These are phyloP conservation scores for Ustilago nuda DNA, from an alignment of 1,284 basidiomycete genomes.

Conservation along the genomic window DNA sequence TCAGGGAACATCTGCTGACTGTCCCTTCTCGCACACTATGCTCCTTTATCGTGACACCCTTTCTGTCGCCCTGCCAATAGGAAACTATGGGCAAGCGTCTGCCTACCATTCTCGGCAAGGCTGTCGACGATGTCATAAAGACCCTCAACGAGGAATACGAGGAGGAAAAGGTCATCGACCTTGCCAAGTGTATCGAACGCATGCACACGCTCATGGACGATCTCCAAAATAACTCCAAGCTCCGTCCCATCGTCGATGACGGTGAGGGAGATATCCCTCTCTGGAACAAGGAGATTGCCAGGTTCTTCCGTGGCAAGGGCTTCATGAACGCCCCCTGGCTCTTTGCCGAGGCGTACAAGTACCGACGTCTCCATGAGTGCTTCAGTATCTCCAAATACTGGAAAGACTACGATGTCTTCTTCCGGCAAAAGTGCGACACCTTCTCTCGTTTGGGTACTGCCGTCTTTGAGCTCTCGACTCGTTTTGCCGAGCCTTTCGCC, in stretches of 20 bases:
- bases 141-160: slow-evolving; percentile 82
- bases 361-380: slow-evolving; percentile 91
- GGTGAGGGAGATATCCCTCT: slow-evolving; percentile 91
- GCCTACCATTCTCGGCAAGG: slow-evolving; percentile 95
- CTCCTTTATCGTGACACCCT: neutral
- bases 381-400: slow-evolving; percentile 93
- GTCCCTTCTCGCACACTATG: neutral
- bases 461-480: slow-evolving; percentile 92
- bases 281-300: slow-evolving; percentile 83
- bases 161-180: slow-evolving; percentile 87
- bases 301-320: slow-evolving; percentile 91
- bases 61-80: slow-evolving; percentile 5
- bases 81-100: slow-evolving; percentile 85
- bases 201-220: slow-evolving; percentile 70
- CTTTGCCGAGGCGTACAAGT: slow-evolving; percentile 94
- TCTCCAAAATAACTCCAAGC: slow-evolving; percentile 69
- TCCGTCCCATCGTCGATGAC: slow-evolving; percentile 86
- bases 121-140: slow-evolving; percentile 88
- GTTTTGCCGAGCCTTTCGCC: slow-evolving; percentile 87
- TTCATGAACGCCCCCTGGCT: slow-evolving; percentile 81
- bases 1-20: slow-evolving; percentile 11
- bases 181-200: slow-evolving; percentile 82
- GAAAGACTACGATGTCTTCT: slow-evolving; percentile 76
- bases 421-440: slow-evolving; percentile 80
- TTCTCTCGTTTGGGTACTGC: slow-evolving; percentile 92